These are phyloP conservation scores for Monoraphidium neglectum DNA, from an alignment of 139 green algal species.

Conservation along the genomic window DNA sequence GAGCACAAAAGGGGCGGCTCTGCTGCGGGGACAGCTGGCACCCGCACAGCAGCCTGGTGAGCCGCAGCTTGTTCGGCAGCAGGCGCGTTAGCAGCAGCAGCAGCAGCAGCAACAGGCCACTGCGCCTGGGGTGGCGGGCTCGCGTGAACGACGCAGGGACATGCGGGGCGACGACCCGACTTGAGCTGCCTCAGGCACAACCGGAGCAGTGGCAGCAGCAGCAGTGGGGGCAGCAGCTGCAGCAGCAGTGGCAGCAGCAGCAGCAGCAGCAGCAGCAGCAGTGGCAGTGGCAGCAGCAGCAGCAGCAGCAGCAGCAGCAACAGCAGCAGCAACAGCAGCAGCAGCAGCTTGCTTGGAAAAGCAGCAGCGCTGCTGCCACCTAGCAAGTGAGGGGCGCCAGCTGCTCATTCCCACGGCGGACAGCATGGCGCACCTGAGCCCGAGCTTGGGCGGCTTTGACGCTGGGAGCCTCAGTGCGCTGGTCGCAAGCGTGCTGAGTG, in stretches of 20 bases:
- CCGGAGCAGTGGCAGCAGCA: background rate
- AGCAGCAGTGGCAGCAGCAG: background rate
- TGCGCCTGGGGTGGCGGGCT: background rate
- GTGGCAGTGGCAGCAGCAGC: background rate
- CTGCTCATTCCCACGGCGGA: too few species aligned
- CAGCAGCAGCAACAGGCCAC: background rate
- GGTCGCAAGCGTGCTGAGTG: too few species aligned
- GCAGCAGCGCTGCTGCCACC: too few species aligned
- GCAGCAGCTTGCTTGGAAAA: background rate
- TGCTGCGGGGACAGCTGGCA: too few species aligned
- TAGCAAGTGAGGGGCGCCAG: too few species aligned
- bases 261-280: background rate
- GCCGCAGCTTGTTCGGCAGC: too few species aligned
- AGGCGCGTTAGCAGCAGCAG: background rate
- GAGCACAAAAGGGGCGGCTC: too few species aligned
- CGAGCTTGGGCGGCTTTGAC: too few species aligned
- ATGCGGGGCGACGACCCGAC: background rate
- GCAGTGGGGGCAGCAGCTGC: background rate
- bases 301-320: background rate
- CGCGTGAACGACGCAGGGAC: background rate
- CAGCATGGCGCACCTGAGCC: too few species aligned
- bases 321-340: background rate
- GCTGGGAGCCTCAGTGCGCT: too few species aligned
- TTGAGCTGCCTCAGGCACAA: background rate
- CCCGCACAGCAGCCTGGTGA: too few species aligned